Evolutionary conservation across 176 grass and related monocot genomes (phyloP).

Genomic region (Rhynchospora tenuis): DNA sequence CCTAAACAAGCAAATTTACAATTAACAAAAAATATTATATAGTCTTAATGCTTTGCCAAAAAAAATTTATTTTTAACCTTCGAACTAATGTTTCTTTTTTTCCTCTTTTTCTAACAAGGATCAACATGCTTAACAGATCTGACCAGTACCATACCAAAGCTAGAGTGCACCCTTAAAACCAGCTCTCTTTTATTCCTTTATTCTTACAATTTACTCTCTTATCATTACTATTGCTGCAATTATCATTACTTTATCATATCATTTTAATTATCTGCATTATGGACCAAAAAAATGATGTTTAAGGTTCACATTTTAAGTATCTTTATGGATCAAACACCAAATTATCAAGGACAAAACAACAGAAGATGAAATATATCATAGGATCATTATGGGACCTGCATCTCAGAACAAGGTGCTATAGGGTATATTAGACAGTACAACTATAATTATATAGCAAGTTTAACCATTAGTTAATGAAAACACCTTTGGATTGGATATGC

Average conservation of each 20-base stretch:
- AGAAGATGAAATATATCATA: background rate
- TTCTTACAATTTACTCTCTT: background rate
- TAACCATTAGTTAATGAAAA: background rate
- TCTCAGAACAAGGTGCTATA: background rate
- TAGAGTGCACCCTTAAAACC: background rate
- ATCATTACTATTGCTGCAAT: background rate
- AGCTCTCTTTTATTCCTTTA: background rate
- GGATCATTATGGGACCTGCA: background rate
- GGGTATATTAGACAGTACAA: background rate
- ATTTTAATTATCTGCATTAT: background rate
- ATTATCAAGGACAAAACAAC: background rate
- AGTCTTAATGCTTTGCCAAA: background rate
- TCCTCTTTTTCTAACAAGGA: background rate
- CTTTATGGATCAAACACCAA: background rate
- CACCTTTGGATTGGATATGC: conserved; percentile 97
- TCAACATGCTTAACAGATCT: background rate
- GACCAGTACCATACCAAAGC: background rate
- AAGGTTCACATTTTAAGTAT: background rate
- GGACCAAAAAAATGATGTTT: background rate
- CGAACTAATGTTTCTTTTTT: background rate
- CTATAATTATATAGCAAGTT: too few relatives aligned
- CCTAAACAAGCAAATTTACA: conserved; percentile 37
- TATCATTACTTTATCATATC: background rate
- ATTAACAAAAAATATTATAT: background rate
- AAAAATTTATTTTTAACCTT: background rate